Evolutionary conservation across 148 eudicot genomes (phyloP).

Genomic region (Chenopodium suecicum): DNA sequence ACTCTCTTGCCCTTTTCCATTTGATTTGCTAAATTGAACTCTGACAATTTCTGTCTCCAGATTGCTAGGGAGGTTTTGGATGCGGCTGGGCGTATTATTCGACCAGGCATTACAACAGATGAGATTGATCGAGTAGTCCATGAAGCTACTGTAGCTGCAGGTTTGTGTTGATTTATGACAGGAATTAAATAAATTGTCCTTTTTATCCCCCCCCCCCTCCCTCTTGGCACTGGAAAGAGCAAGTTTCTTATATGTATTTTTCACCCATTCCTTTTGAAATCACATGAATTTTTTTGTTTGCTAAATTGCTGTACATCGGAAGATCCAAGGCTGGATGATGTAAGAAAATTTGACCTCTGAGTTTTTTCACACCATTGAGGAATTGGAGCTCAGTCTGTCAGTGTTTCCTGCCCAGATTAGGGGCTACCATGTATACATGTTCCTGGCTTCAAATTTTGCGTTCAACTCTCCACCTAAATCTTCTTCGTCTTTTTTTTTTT

Average conservation of each 20-base stretch:
- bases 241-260: not conserved
- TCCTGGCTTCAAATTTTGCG: not conserved
- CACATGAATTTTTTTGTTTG: not conserved
- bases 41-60: constrained; percentile 35
- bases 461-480: not conserved
- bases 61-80: constrained; percentile 93
- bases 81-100: constrained; percentile 91
- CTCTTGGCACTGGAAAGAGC: not conserved
- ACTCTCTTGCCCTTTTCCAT: constrained; percentile 13
- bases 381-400: not conserved
- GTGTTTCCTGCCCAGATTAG: not conserved
- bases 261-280: not conserved
- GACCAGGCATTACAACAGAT: constrained; percentile 94
- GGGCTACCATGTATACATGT: not conserved
- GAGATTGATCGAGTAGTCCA: constrained; percentile 97
- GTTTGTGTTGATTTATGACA: constrained; percentile 37
- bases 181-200: not conserved
- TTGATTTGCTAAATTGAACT: not conserved
- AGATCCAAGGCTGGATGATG: not conserved
- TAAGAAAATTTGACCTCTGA: not conserved
- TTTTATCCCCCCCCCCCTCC: too few relatives aligned
- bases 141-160: constrained; percentile 92
- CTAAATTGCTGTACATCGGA: not conserved
- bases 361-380: not conserved
- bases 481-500: not conserved